phyloP scores from a whole-genome alignment of 164 flowering plant species.

The Santalum album region DNA sequence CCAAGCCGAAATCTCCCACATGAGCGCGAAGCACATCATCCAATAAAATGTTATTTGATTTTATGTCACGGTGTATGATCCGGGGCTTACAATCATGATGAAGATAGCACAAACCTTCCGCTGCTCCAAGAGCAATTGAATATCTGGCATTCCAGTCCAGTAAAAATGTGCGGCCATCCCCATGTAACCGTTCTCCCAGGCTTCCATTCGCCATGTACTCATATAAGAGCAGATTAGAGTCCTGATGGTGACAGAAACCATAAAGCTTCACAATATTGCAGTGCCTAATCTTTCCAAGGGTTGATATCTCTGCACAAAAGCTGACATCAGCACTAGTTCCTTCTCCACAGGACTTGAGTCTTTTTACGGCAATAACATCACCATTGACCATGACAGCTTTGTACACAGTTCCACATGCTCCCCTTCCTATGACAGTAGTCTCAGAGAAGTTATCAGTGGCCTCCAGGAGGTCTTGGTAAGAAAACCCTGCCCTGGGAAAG shows the following conservation, averaged over 20 bases:
- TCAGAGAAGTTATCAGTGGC: conserved; percentile 49
- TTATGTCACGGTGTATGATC: conserved; percentile 58
- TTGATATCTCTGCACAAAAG: conserved; percentile 48
- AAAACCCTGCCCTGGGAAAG: conserved; percentile 46
- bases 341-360: conserved; percentile 34
- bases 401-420: conserved; percentile 59
- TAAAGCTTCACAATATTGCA: conserved; percentile 49
- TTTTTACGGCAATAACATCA: conserved; percentile 41
- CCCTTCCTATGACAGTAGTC: conserved; percentile 36
- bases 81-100: conserved; percentile 58
- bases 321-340: conserved; percentile 35
- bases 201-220: conserved; percentile 59
- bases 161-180: conserved; percentile 12
- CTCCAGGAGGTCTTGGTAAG: conserved; percentile 46
- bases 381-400: conserved; percentile 43
- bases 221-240: conserved; percentile 39
- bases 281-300: conserved; percentile 58
- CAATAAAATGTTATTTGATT: conserved; percentile 56
- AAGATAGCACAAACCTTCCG: conserved; percentile 52
- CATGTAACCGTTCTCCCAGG: conserved; percentile 51
- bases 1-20: conserved; percentile 65
- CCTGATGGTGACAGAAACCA: conserved; percentile 54
- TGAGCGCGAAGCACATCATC: conserved; percentile 42
- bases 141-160: conserved; percentile 48
- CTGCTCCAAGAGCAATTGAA: conserved; percentile 55